A percentile compares a stretch with the other conserved stretches of the same genome.
Evolutionary conservation across 2,329 filamentous ascomycete species (phyloP).

Genomic region (Corynespora cassiicola): DNA sequence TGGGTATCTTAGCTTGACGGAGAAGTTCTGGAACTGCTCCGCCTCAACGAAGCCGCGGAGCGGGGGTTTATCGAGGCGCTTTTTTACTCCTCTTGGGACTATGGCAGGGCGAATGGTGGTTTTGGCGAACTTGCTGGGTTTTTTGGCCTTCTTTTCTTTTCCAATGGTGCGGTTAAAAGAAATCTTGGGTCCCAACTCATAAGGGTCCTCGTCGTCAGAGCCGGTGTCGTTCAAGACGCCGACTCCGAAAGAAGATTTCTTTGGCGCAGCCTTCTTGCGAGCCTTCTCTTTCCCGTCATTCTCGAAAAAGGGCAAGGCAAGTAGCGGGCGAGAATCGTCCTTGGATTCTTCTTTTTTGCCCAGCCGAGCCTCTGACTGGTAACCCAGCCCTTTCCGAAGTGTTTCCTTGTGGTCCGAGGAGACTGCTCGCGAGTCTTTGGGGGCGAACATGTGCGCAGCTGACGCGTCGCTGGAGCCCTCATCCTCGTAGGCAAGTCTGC

Average conservation of each 20-base stretch:
- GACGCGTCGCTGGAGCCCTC: constrained; percentile 55
- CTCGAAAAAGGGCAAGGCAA: constrained; percentile 32
- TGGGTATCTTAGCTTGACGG: constrained; percentile 58
- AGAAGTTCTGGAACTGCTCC: constrained; percentile 49
- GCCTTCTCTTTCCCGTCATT: constrained; percentile 18
- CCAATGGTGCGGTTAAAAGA: constrained; percentile 84
- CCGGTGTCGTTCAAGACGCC: constrained; percentile 91
- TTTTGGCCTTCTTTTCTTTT: constrained; percentile 77
- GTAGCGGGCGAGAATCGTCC: constrained; percentile 14
- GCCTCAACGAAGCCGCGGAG: constrained; percentile 81
- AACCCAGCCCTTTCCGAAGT: constrained; percentile 71
- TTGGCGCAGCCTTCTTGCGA: constrained; percentile 51
- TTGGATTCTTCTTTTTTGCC: constrained; percentile 34
- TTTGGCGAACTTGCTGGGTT: constrained; percentile 61
- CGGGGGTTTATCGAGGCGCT: constrained; percentile 81
- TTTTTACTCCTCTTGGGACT: too few species aligned
- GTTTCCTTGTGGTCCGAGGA: constrained; percentile 70
- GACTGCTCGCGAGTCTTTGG: constrained; percentile 77
- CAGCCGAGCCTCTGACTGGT: constrained; percentile 64
- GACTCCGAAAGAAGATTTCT: constrained; percentile 81
- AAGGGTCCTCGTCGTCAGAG: constrained; percentile 94
- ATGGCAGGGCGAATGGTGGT: too few species aligned
- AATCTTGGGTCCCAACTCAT: constrained; percentile 89
- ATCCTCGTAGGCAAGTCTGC: constrained; percentile 73
- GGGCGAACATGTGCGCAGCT: constrained; percentile 77